A percentile compares a stretch with the other conserved stretches of the same genome.
phyloP scores from a whole-genome alignment of 2,329 filamentous ascomycete genomes.

The Paramyrothecium sp. region DNA sequence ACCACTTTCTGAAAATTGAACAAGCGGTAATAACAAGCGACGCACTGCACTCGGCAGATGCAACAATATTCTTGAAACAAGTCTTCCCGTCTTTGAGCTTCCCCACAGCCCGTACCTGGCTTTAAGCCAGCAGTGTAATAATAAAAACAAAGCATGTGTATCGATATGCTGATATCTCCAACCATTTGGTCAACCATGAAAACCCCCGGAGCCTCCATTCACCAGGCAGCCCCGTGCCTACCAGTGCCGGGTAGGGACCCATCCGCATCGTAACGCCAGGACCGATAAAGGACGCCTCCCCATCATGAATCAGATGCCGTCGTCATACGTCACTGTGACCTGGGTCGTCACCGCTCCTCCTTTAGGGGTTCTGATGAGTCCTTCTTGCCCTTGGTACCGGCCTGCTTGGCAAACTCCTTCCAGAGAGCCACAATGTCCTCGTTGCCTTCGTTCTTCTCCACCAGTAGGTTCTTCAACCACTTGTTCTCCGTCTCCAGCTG shows the following conservation, averaged over 20 bases:
- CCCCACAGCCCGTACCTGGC: background rate
- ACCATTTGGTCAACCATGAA: background rate
- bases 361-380: conserved; percentile 10
- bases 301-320: background rate
- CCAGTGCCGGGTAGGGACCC: background rate
- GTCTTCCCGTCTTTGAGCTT: background rate
- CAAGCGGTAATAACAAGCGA: background rate
- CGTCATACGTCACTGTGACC: background rate
- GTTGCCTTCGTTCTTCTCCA: conserved; percentile 73
- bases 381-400: conserved; percentile 3
- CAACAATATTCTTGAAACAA: background rate
- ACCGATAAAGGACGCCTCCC: conserved; percentile 8
- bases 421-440: conserved; percentile 51
- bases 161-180: background rate
- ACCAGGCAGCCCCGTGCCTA: background rate
- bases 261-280: conserved; percentile 3
- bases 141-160: background rate
- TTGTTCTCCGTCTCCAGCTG: conserved; percentile 83
- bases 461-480: conserved; percentile 77
- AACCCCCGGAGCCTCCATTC: background rate
- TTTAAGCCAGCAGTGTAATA: background rate
- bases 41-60: background rate
- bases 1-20: background rate
- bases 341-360: conserved; percentile 16
- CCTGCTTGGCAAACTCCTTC: conserved; percentile 47